Base-by-base conservation (phyloP, 164 flowering plant genomes). In the Euptelea pleiosperma region DNA sequence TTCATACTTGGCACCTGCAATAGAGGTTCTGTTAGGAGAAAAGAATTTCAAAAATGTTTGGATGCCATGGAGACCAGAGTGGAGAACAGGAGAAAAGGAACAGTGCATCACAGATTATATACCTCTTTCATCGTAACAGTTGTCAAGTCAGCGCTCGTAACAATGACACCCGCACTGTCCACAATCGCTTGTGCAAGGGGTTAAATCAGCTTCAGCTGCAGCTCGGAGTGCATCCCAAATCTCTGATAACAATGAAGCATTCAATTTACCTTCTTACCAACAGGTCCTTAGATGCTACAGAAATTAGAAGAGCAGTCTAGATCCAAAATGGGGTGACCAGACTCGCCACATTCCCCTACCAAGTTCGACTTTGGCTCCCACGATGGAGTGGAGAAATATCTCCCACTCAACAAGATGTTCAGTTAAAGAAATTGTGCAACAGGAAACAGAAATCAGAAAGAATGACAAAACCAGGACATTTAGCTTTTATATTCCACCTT, bases 141-240 rank as follows among this genome's bases (percentile, higher is more conserved):
- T 60, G 95, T 85, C 73, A 91, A 59, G 72, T 91, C 98, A 34
- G 89, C 69, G 67, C 63, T 82, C 40, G 89, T 79, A 50, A 84
- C 78, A 48, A 89, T 86, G 50, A 91, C 82, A 43, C 96, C 94
- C 8, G 96, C 98, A 70, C 94, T 86, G 52, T 86, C 95, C 43
- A 91, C 76, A 30, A 89, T 85, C 16, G 89, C 77, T 70, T 89
- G 96, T 29, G 96, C 90, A 55, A 86, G 81, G n/a, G 51, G 45
- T 56, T 26, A 80, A 39, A 58, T 91, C 95, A 60, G 89, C 84
- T 77, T 87, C 98, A 35, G 95, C 85, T 55, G 98, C 98, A 53
- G 86, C 98, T 61, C 87, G 79, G 26, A 91, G 91, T 30, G 98
- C 98, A 76, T 89, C 98, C 98, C 98, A 91, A 30, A 89, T 91